A percentile compares a stretch with the other conserved stretches of the same genome.
phyloP scores from a whole-genome alignment of 1,139 yeast genomes.

The Pichia sp. region DNA sequence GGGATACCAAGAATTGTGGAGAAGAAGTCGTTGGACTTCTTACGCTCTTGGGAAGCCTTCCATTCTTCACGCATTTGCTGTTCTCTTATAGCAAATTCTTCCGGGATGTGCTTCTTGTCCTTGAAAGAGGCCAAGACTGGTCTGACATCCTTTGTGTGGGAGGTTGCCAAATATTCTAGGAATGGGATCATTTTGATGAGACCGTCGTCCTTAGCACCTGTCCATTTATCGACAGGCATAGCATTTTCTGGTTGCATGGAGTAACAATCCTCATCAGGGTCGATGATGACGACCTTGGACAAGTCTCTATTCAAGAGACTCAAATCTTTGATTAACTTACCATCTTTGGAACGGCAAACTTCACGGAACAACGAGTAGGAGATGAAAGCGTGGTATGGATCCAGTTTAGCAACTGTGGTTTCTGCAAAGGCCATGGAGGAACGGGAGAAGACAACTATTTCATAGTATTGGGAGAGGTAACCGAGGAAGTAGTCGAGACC shows the following conservation, averaged over 20 bases:
- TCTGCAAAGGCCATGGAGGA: slow-evolving; percentile 86
- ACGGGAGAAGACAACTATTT: slow-evolving; percentile 84
- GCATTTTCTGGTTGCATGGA: slow-evolving; percentile 91
- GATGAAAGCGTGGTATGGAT: slow-evolving; percentile 86
- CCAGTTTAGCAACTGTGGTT: slow-evolving; percentile 78
- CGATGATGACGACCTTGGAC: slow-evolving; percentile 74
- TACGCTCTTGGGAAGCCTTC: slow-evolving; percentile 53
- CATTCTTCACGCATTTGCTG: slow-evolving; percentile 65
- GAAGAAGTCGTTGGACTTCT: slow-evolving; percentile 22
- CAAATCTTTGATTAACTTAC: slow-evolving; percentile 81
- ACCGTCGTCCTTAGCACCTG: slow-evolving; percentile 75
- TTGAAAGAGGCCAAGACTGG: slow-evolving; percentile 73
- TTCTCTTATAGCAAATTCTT: slow-evolving; percentile 80
- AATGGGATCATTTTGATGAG: slow-evolving; percentile 82
- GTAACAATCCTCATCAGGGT: slow-evolving; percentile 69
- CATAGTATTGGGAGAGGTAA: slow-evolving; percentile 91
- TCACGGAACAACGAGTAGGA: slow-evolving; percentile 88
- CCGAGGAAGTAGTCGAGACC: slow-evolving; percentile 96
- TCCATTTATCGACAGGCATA: slow-evolving; percentile 78
- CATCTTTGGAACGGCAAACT: slow-evolving; percentile 86
- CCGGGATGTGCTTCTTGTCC: slow-evolving; percentile 62
- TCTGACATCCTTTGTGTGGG: slow-evolving; percentile 85
- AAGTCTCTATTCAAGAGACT: slow-evolving; percentile 87
- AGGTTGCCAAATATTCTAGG: slow-evolving; percentile 91
- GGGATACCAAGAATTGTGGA: slow-evolving; percentile 59